Base-by-base conservation (phyloP, 1,139 yeast genomes). In the Candida sanyaensis region DNA sequence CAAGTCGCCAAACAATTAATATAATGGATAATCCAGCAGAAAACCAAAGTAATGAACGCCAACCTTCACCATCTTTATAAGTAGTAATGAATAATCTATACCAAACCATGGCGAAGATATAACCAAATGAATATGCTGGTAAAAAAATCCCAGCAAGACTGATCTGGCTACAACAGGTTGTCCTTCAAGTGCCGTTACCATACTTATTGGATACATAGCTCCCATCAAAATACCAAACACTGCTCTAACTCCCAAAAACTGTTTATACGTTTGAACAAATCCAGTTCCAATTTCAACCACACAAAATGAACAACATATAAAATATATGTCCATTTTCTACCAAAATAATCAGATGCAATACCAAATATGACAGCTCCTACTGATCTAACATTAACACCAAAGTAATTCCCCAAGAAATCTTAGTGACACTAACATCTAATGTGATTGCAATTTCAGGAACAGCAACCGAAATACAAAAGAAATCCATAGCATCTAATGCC, bases 41-140 rank as follows among this genome's bases (percentile, higher is more conserved):
- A 59, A 89, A 86, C 91, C 95, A 88, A 65, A 84, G 86, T 54
- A 88, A 72, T 1, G 90, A 78, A 61, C 95, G 77, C 96, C 96
- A 88, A 1, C 80, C 77, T 55, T 60, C 62, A 29, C 55, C 55
- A 4, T 44, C 46, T 81, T 78, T 48, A 84, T 56, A 81, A 24
- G 88, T 84, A 54, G 77, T 72, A 55, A 90, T 89, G 61, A 83
- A 87, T 52, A 73, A 73, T 46, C 75, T 56, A 53, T 61, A 67
- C 56, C 70, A 72, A 1, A 69, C 62, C 42, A 68, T 69, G 0
- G 72, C 75, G 31, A 71, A 55, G 24, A 69, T 62, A 50, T 69
- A 71, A 26, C 77, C 77, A 30, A 71, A 61, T 24, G 69, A 69
- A 47, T 71, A 72, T 23, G 75, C 77, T 42, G 72, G 69, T 48